A percentile compares a stretch with the other conserved stretches of the same genome.
These are phyloP conservation scores for Phlyctochytrium bullatum DNA, from an alignment of 192 early-diverging fungal species.

Conservation along the genomic window DNA sequence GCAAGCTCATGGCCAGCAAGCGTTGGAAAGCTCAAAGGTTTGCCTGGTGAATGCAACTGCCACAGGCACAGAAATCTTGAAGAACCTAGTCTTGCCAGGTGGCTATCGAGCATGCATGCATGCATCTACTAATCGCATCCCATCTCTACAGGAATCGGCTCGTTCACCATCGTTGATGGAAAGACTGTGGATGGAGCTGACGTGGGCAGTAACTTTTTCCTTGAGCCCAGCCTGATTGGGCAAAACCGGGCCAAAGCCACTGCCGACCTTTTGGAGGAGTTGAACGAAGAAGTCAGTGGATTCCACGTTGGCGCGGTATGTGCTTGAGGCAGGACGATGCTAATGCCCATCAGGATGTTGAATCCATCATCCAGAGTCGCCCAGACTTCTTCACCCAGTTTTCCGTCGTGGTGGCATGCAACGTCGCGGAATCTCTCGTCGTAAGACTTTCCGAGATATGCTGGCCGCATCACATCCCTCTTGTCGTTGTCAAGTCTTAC, in stretches of 20 bases:
- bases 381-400: constrained; percentile 67
- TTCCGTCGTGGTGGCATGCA: constrained; percentile 72
- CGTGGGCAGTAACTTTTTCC: constrained; percentile 89
- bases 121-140: no score
- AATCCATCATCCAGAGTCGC: constrained; percentile 40
- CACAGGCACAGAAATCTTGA: constrained; percentile 85
- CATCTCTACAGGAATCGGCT: constrained; percentile 71
- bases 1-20: constrained; percentile 85
- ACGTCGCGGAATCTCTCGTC: constrained; percentile 54
- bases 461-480: constrained; percentile 58
- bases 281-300: constrained; percentile 86
- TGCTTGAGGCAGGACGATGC: not conserved
- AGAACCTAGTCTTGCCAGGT: constrained; percentile 96
- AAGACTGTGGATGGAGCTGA: constrained; percentile 64
- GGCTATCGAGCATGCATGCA: constrained; percentile 11
- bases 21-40: constrained; percentile 79
- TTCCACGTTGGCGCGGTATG: constrained; percentile 50
- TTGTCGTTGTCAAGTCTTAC: constrained; percentile 66
- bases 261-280: constrained; percentile 67
- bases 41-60: constrained; percentile 82
- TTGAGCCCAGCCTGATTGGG: constrained; percentile 66
- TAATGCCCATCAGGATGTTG: constrained; percentile 35
- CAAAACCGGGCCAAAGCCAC: constrained; percentile 62
- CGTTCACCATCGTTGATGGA: constrained; percentile 82
- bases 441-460: constrained; percentile 61